Percentiles rank a stretch among this genome's conserved stretches.
These are phyloP conservation scores for Mycena albidolilacea DNA, from an alignment of 768 basidiomycete species.

Conservation along the genomic window DNA sequence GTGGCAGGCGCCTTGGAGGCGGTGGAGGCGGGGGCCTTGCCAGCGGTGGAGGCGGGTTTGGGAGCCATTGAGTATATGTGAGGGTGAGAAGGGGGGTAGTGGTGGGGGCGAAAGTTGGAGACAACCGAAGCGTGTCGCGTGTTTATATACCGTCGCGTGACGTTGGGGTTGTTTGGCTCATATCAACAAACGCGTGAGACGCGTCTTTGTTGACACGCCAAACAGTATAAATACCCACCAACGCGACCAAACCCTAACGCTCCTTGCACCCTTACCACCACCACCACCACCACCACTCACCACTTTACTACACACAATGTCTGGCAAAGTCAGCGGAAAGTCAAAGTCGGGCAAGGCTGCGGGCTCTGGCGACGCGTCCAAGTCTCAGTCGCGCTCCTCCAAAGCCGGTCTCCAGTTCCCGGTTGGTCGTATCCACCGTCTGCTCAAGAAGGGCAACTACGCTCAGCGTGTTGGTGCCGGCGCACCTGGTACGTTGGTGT, in stretches of 20 bases:
- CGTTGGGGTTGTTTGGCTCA: conserved; percentile 52
- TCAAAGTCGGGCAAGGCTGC: conserved; percentile 65
- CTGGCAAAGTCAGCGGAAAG: conserved; percentile 37
- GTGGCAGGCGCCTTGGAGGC: conserved; percentile 85
- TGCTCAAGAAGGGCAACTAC: conserved; percentile 89
- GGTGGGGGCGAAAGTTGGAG: conserved; percentile 40
- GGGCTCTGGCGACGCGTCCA: conserved; percentile 55
- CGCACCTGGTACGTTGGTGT: conserved; percentile 74
- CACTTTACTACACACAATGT: conserved; percentile 22
- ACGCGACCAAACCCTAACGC: conserved; percentile 12
- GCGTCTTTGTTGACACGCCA: conserved; percentile 36
- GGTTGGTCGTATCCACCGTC: conserved; percentile 94
- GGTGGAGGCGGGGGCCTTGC: conserved; percentile 82
- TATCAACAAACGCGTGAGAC: conserved; percentile 41
- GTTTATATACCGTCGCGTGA: conserved; percentile 55
- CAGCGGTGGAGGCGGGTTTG: conserved; percentile 88
- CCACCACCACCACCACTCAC: conserved; percentile 23
- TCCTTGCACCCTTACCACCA: conserved; percentile 20
- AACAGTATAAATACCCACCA: conserved; percentile 46
- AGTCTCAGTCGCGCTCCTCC: conserved; percentile 79
- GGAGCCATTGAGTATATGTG: conserved; percentile 64
- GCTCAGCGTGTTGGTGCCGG: conserved; percentile 91
- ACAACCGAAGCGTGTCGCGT: conserved; percentile 34
- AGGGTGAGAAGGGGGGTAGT: conserved; percentile 31
- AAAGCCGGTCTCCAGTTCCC: conserved; percentile 89